A percentile compares a stretch with the other conserved stretches of the same genome.
Evolutionary conservation across 1,139 yeast species (phyloP).

Genomic region (Protomyces pachydermus): DNA sequence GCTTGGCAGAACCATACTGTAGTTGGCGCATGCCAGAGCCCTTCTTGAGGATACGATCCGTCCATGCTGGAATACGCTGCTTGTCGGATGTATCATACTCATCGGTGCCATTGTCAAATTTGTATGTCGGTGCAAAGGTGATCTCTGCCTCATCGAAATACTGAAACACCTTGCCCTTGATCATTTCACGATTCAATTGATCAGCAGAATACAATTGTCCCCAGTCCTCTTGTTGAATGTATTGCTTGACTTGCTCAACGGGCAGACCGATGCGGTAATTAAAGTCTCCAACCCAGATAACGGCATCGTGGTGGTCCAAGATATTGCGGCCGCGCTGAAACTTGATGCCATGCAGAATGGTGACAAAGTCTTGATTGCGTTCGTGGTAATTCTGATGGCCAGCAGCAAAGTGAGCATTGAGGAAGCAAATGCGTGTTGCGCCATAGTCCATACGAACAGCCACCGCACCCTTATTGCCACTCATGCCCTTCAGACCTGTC

Average conservation of each 20-base stretch:
- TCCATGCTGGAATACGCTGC: slow-evolving; percentile 93
- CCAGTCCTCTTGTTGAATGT: slow-evolving; percentile 49
- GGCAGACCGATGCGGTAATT: slow-evolving; percentile 76
- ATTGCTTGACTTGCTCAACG: slow-evolving; percentile 65
- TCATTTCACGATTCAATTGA: slow-evolving; percentile 79
- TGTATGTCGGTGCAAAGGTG: slow-evolving; percentile 82
- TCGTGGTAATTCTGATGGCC: slow-evolving; percentile 81
- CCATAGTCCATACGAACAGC: slow-evolving; percentile 77
- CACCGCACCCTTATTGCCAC: slow-evolving; percentile 89
- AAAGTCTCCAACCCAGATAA: slow-evolving; percentile 94
- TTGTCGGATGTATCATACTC: slow-evolving; percentile 86
- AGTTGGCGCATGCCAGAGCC: slow-evolving; percentile 57
- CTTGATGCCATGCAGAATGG: slow-evolving; percentile 68
- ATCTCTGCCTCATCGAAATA: slow-evolving; percentile 78
- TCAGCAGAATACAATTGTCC: slow-evolving; percentile 61
- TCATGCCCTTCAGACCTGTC: slow-evolving; percentile 87
- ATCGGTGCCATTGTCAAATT: slow-evolving; percentile 83
- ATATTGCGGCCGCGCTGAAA: slow-evolving; percentile 67
- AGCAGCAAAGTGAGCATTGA: slow-evolving; percentile 94
- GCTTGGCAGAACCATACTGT: slow-evolving; percentile 53
- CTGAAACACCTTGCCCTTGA: slow-evolving; percentile 76
- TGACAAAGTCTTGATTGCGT: slow-evolving; percentile 79
- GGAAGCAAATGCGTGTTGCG: slow-evolving; percentile 68
- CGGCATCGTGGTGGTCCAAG: slow-evolving; percentile 65
- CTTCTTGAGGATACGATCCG: slow-evolving; percentile 68